Evolutionary conservation across 805 yeast species (phyloP).

Genomic region (Scheffersomyces coipomensis): DNA sequence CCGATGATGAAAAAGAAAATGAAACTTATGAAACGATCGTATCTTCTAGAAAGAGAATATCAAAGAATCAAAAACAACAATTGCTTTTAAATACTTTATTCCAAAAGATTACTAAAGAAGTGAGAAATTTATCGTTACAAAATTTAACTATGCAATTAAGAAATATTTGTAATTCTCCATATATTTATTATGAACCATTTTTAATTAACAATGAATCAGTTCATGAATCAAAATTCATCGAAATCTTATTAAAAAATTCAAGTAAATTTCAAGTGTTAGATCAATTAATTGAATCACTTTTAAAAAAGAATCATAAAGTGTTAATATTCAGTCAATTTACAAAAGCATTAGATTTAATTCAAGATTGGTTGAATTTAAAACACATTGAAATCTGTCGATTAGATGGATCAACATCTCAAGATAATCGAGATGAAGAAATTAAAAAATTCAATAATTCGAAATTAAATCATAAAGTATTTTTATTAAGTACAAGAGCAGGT

Average conservation of each 20-base stretch:
- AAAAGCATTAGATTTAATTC: constrained; percentile 73
- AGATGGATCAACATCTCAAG: constrained; percentile 74
- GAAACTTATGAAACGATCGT: constrained; percentile 2
- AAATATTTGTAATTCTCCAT: constrained; percentile 82
- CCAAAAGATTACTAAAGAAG: constrained; percentile 12
- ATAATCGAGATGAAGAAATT: constrained; percentile 64
- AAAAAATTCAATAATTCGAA: constrained; percentile 40
- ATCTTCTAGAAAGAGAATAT: background rate
- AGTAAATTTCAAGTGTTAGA: constrained; percentile 73
- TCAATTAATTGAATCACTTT: constrained; percentile 54
- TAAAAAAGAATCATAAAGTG: constrained; percentile 59
- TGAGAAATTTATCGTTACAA: constrained; percentile 46
- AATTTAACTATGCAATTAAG: constrained; percentile 83
- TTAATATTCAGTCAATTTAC: constrained; percentile 88
- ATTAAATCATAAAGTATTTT: constrained; percentile 47
- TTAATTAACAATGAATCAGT: constrained; percentile 40
- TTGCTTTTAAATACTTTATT: constrained; percentile 12
- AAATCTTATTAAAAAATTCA: constrained; percentile 48
- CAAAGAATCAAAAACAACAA: constrained; percentile 9
- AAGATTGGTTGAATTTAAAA: constrained; percentile 65
- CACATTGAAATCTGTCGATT: constrained; percentile 53
- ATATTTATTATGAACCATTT: constrained; percentile 76
- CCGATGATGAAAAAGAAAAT: background rate
- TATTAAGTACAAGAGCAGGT: constrained; percentile 90
- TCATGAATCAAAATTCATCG: constrained; percentile 30